A percentile compares a stretch with the other conserved stretches of the same genome.
phyloP scores from a whole-genome alignment of 305 asterid species.

The Fraxinus ornus region DNA sequence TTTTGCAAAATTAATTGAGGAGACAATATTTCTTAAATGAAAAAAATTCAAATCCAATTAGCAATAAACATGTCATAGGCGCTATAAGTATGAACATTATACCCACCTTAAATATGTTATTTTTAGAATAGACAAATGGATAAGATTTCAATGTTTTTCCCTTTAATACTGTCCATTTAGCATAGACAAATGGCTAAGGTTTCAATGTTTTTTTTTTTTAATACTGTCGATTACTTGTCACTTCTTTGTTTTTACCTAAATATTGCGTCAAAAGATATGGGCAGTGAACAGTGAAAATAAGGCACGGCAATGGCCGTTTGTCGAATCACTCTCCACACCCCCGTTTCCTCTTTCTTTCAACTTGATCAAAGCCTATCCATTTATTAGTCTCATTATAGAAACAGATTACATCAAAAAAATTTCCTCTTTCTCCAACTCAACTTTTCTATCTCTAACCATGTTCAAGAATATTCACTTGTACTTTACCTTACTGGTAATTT shows the following conservation, averaged over 20 bases:
- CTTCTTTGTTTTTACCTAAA: background rate
- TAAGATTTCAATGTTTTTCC: too few relatives aligned
- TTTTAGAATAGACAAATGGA: background rate
- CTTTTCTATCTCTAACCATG: constrained; percentile 13
- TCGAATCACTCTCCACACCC: background rate
- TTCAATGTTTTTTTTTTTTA: too few relatives aligned
- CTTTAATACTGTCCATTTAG: background rate
- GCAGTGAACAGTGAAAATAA: background rate
- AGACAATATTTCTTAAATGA: background rate
- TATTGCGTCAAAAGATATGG: background rate
- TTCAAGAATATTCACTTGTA: constrained; percentile 7
- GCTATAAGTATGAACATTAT: background rate
- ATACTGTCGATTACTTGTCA: background rate
- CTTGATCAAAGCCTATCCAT: background rate
- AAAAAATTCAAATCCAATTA: background rate
- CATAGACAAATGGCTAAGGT: too few relatives aligned
- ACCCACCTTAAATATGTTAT: background rate
- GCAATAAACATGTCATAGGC: background rate
- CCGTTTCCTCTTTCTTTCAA: constrained; percentile 3
- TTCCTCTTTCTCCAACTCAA: background rate
- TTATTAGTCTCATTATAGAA: background rate
- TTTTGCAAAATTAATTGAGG: background rate
- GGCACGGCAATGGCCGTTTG: background rate
- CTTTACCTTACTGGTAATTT: constrained; percentile 21
- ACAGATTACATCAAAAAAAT: background rate